Conservation (phyloP, 192 early-diverging fungal species). For the Backusella sp. region DNA sequence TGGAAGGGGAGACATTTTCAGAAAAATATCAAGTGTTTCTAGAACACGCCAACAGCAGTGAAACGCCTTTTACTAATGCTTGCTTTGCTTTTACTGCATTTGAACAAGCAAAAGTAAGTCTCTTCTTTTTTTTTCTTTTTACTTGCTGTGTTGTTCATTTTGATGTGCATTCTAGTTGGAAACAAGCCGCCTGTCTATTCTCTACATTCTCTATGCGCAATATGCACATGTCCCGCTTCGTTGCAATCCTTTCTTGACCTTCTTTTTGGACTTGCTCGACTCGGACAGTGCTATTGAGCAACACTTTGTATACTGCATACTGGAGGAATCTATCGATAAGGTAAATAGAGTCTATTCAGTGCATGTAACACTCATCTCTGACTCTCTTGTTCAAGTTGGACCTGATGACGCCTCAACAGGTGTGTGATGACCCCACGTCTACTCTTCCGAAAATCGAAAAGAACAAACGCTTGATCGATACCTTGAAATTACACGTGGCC, state of each 20-base stretch:
- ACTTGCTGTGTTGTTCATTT: not conserved
- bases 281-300: not conserved
- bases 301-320: constrained; percentile 23
- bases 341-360: not conserved
- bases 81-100: constrained; percentile 11
- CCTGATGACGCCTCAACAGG: not conserved
- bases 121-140: too few relatives aligned
- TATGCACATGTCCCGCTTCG: constrained; percentile 17
- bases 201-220: constrained; percentile 20
- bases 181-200: constrained; percentile 4
- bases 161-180: not conserved
- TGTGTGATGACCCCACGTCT: not conserved
- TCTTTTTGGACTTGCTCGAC: constrained; percentile 18
- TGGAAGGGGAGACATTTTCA: constrained; percentile 7
- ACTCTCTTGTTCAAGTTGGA: not conserved
- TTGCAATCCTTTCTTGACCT: constrained; percentile 23
- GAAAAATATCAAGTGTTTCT: constrained; percentile 9
- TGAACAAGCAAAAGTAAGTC: constrained; percentile 1
- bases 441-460: constrained; percentile 1
- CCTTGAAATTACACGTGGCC: constrained; percentile 2
- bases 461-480: not conserved
- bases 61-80: not conserved
- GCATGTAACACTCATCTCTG: too few relatives aligned
- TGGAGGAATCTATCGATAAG: constrained; percentile 1
- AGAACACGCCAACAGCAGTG: not conserved